phyloP scores from a whole-genome alignment of 2,329 filamentous ascomycete species.

The Ascochyta viciae-villosae region DNA sequence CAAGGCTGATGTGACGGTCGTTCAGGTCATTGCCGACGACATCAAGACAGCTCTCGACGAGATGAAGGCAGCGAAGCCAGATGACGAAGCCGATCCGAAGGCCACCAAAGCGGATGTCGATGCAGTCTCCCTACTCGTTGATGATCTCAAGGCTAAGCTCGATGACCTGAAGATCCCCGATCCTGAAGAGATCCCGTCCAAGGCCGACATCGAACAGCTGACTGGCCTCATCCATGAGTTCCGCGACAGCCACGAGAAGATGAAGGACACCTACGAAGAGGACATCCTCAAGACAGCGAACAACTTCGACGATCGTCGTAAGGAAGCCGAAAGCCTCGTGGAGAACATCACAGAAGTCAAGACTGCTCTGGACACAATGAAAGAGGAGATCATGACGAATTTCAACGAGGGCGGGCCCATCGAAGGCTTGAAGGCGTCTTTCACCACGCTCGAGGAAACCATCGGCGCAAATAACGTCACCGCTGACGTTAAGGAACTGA shows the following conservation, averaged over 20 bases:
- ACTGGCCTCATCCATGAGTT: slow-evolving; percentile 58
- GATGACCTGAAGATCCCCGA: slow-evolving; percentile 77
- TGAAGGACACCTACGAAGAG: slow-evolving; percentile 75
- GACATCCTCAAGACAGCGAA: slow-evolving; percentile 78
- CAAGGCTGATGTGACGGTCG: slow-evolving; percentile 77
- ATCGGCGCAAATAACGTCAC: slow-evolving; percentile 59
- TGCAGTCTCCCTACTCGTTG: slow-evolving; percentile 76
- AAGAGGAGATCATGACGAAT: slow-evolving; percentile 76
- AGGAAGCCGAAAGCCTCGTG: slow-evolving; percentile 79
- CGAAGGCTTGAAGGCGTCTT: slow-evolving; percentile 61
- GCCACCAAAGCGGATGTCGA: slow-evolving; percentile 84
- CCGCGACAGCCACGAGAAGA: slow-evolving; percentile 66
- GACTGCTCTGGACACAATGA: slow-evolving; percentile 77
- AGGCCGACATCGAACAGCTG: slow-evolving; percentile 76
- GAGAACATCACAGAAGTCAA: slow-evolving; percentile 83
- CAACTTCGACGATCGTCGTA: slow-evolving; percentile 82
- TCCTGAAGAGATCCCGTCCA: slow-evolving; percentile 73
- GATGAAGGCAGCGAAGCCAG: slow-evolving; percentile 56
- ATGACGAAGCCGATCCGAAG: slow-evolving; percentile 62
- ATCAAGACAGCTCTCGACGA: slow-evolving; percentile 79
- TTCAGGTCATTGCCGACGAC: slow-evolving; percentile 82
- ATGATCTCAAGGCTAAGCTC: slow-evolving; percentile 83
- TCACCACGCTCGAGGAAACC: slow-evolving; percentile 74
- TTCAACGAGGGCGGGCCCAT: slow-evolving; percentile 77
- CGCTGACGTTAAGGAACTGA: slow-evolving; percentile 64